Percentiles rank a stretch among this genome's conserved stretches.
These are phyloP conservation scores for Pseudocercospora vitis DNA, from an alignment of 2,329 filamentous ascomycete species.

Conservation along the genomic window DNA sequence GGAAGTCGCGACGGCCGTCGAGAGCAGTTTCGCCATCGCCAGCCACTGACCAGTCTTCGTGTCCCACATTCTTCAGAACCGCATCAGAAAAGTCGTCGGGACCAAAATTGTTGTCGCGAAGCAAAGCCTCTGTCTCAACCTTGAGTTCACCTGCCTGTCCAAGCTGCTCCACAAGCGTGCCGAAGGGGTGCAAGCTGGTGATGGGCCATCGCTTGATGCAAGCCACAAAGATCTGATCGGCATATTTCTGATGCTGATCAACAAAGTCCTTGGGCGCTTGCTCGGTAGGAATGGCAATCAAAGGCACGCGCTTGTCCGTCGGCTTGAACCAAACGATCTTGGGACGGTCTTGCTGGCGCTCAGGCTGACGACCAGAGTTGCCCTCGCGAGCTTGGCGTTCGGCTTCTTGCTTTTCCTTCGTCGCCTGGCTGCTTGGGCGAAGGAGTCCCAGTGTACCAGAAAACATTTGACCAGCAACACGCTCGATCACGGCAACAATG, in stretches of 20 bases:
- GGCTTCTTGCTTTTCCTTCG: slow-evolving; percentile 98
- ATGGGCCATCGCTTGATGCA: slow-evolving; percentile 99
- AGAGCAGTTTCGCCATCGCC: slow-evolving; percentile 77
- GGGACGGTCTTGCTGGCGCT: slow-evolving; percentile 88
- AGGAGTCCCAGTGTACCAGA: slow-evolving; percentile 89
- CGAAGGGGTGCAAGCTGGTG: slow-evolving; percentile 97
- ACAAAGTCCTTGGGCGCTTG: slow-evolving; percentile 97
- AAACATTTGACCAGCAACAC: slow-evolving; percentile 98
- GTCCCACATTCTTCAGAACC: slow-evolving; percentile 86
- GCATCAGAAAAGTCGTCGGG: slow-evolving; percentile 97
- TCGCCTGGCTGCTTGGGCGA: slow-evolving; percentile 94
- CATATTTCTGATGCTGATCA: slow-evolving; percentile 96
- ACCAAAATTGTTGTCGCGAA: slow-evolving; percentile 98
- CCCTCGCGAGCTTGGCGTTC: slow-evolving; percentile 91
- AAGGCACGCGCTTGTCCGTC: slow-evolving; percentile 95
- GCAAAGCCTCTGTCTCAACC: slow-evolving; percentile 94
- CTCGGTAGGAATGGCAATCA: slow-evolving; percentile 97
- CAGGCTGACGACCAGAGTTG: slow-evolving; percentile 69
- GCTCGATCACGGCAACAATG: slow-evolving; percentile 94
- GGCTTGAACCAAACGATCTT: slow-evolving; percentile 99
- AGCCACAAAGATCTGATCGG: slow-evolving; percentile 95
- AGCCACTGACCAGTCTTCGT: slow-evolving; percentile 84
- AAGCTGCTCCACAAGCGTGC: slow-evolving; percentile 93
- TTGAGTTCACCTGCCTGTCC: slow-evolving; percentile 96
- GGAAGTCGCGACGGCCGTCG: slow-evolving; percentile 81